These are phyloP conservation scores for Dalbergia cochinchinensis DNA, from an alignment of 306 rosid species.

Conservation along the genomic window DNA sequence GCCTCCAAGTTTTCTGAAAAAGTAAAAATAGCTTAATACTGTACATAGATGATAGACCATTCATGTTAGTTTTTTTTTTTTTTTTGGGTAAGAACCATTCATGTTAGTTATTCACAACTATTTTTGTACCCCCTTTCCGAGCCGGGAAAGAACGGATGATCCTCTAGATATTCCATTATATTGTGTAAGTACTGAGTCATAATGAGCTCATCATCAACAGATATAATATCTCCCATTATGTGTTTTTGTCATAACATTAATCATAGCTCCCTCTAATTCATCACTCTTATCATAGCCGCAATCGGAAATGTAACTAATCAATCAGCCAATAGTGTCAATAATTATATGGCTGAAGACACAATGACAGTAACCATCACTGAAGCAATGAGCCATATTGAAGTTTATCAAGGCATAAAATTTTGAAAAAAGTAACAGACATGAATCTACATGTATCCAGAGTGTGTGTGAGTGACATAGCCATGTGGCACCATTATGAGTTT, in stretches of 20 bases:
- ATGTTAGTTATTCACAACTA: background rate
- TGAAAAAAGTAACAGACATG: background rate
- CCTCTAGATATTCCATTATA: background rate
- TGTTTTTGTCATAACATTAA: conserved; percentile 28
- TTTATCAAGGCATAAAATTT: background rate
- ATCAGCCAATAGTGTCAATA: conserved; percentile 43
- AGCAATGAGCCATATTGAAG: background rate
- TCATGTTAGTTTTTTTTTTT: background rate
- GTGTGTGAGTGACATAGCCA: conserved; percentile 4
- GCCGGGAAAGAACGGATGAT: background rate
- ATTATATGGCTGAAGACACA: conserved; percentile 40
- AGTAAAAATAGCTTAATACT: background rate
- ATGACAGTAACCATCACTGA: conserved; percentile 3
- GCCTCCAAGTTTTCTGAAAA: no score
- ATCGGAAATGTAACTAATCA: background rate
- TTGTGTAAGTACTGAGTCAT: conserved; percentile 52
- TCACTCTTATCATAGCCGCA: conserved; percentile 32
- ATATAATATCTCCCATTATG: background rate
- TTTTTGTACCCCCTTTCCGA: background rate
- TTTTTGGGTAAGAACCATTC: no score
- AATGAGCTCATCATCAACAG: conserved; percentile 47
- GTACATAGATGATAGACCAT: background rate
- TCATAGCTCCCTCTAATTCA: conserved; percentile 33
- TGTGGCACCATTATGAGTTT: background rate
- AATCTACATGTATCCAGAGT: background rate